Evolutionary conservation across 768 basidiomycete species (phyloP), one percentile per base, ranked within the genome.

Genomic region (Terana coerulea): DNA sequence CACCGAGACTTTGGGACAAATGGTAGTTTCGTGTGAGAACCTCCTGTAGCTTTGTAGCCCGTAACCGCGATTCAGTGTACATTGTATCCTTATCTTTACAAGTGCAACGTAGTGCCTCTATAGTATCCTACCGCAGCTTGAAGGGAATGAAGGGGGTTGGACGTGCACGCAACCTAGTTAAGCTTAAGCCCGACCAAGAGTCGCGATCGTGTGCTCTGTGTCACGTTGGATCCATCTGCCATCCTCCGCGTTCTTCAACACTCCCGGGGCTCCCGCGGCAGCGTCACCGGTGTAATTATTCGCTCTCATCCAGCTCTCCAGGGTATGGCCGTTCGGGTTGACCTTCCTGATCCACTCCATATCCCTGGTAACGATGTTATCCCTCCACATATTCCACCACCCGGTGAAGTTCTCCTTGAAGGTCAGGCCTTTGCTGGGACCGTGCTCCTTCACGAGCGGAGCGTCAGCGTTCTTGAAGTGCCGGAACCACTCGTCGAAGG

Each of bases 351-450:
- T 64, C 73, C 75, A 76, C 5, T 70, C 69, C 67, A 74, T 70
- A 52, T 79, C 71, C 56, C 71, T 63, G 54, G 61, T 67, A 34
- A 78, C 59, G 29, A 76, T 58, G 53, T 71, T 69, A 45, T 79
- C 77, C 29, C 73, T 59, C 65, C 67, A 78, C 46, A 69, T 47
- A 12, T 64, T 64, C 73, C 72, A 79, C 61, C 70, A 76, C 3
- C 65, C 69, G 22, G 64, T 63, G 59, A 77, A 77, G 58, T 73
- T 76, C 62, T 73, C 61, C 26, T 22, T 54, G 53, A 51, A 64
- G 15, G 52, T 57, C 37, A 58, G 61, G 19, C 59, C 49, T 55
- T 60, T 47, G 46, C 51, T 30, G 30, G 51, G 17, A 34, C 21
- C 26, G 17, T 59, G 37, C n/a, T 55, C 52, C 8, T 51, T 53